A percentile compares a stretch with the other conserved stretches of the same genome.
Conservation (phyloP, 208 protist genomes). For the Leishmania turanica region DNA sequence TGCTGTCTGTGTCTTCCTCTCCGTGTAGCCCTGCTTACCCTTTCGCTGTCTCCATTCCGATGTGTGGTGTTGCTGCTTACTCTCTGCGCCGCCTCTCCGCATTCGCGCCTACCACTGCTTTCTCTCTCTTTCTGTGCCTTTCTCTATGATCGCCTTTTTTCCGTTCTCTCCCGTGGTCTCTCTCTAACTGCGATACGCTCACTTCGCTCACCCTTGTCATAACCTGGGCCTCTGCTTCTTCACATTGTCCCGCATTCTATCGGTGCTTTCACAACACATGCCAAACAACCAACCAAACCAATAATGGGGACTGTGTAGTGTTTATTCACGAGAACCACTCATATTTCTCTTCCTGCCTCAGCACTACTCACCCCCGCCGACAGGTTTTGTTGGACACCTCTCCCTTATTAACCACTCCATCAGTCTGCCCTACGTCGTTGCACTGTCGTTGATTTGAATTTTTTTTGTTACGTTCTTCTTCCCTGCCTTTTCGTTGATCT, state of each 20-base stretch:
- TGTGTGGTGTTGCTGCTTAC: neutral
- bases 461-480: slow-evolving; percentile 1
- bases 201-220: slow-evolving; percentile 8
- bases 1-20: neutral
- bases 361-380: neutral
- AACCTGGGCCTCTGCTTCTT: slow-evolving; percentile 15
- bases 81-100: neutral
- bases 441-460: neutral
- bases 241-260: slow-evolving; percentile 14
- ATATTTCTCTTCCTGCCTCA: neutral
- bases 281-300: neutral
- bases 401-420: neutral
- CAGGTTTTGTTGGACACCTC: neutral
- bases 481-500: neutral
- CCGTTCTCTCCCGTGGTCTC: neutral
- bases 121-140: slow-evolving; percentile 5
- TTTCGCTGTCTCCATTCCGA: slow-evolving; percentile 15
- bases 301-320: neutral
- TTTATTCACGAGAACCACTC: neutral
- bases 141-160: slow-evolving; percentile 9
- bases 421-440: neutral
- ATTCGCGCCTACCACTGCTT: neutral
- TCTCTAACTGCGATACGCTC: neutral
- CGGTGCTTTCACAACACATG: neutral
- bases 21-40: neutral